Evolutionary conservation across 1,139 yeast genomes (phyloP).

Genomic region (Candida freyschussii): DNA sequence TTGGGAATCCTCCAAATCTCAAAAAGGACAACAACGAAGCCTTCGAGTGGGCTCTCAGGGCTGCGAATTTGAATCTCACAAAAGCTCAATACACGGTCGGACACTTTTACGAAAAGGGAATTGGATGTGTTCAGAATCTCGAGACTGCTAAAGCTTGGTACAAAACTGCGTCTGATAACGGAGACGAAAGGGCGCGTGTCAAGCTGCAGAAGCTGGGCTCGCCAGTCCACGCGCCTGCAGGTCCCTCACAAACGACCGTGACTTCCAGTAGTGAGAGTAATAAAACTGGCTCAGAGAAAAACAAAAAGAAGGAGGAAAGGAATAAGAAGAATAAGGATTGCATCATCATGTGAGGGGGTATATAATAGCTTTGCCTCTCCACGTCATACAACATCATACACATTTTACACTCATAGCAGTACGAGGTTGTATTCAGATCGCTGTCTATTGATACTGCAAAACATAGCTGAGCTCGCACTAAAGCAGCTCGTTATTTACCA

Average conservation of each 20-base stretch:
- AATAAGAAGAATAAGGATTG: slow-evolving; percentile 24
- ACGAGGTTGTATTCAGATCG: too few species aligned
- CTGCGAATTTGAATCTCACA: slow-evolving; percentile 68
- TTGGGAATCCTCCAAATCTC: slow-evolving; percentile 81
- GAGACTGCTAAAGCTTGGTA: slow-evolving; percentile 71
- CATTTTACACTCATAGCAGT: too few species aligned
- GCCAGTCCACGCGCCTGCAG: slow-evolving; percentile 1
- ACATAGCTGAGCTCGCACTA: too few species aligned
- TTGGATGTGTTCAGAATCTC: slow-evolving; percentile 66
- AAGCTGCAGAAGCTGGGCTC: slow-evolving; percentile 9
- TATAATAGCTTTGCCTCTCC: too few species aligned
- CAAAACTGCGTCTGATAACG: slow-evolving; percentile 64
- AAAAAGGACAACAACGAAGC: slow-evolving; percentile 82
- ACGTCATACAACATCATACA: too few species aligned
- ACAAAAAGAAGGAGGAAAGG: slow-evolving; percentile 6
- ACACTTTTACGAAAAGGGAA: slow-evolving; percentile 79
- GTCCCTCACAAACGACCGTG: not conserved
- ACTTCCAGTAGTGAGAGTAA: slow-evolving; percentile 2
- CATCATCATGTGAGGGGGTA: slow-evolving; percentile 18
- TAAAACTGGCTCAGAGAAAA: slow-evolving; percentile 5
- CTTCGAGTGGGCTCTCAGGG: slow-evolving; percentile 88
- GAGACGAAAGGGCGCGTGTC: slow-evolving; percentile 57
- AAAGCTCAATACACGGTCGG: slow-evolving; percentile 89
- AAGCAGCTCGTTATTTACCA: too few species aligned
- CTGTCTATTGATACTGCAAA: too few species aligned